Evolutionary conservation across 176 grass and related monocot genomes (phyloP).

Genomic region (Tillandsia leiboldiana): DNA sequence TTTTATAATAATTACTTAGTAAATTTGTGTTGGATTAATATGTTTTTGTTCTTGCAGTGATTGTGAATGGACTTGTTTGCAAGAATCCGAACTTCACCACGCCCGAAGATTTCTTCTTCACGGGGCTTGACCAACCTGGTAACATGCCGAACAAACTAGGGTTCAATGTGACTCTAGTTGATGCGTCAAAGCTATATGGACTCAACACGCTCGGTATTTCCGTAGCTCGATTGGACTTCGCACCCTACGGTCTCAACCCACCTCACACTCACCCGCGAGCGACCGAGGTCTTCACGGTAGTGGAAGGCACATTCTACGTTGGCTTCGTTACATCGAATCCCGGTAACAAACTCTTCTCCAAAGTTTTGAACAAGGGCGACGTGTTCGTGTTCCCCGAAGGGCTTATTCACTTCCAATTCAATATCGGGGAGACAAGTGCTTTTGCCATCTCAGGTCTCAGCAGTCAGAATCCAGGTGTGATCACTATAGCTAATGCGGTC

Average conservation of each 20-base stretch:
- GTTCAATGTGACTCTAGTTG: conserved; percentile 28
- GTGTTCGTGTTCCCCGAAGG: conserved; percentile 33
- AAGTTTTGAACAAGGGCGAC: conserved; percentile 31
- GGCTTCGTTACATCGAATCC: conserved; percentile 26
- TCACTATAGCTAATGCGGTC: not conserved
- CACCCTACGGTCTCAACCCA: too few species aligned
- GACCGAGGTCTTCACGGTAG: conserved; percentile 39
- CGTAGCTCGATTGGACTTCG: too few species aligned
- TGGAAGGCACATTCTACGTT: conserved; percentile 35
- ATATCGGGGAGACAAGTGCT: not conserved
- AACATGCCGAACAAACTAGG: too few species aligned
- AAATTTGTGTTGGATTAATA: too few species aligned
- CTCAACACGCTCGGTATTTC: conserved; percentile 40
- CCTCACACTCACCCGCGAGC: not conserved
- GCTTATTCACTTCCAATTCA: conserved; percentile 38
- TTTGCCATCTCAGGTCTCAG: conserved; percentile 22
- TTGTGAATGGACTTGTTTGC: conserved; percentile 71
- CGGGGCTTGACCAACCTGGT: too few species aligned
- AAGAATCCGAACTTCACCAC: conserved; percentile 46
- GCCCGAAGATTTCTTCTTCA: conserved; percentile 36
- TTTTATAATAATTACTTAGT: too few species aligned
- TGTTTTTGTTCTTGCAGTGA: conserved; percentile 27
- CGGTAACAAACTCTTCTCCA: not conserved
- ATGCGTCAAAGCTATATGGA: conserved; percentile 28
- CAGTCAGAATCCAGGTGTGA: conserved; percentile 21